These are phyloP conservation scores for Cryomyces minteri DNA, from an alignment of 495 filamentous ascomycete genomes.

Conservation along the genomic window DNA sequence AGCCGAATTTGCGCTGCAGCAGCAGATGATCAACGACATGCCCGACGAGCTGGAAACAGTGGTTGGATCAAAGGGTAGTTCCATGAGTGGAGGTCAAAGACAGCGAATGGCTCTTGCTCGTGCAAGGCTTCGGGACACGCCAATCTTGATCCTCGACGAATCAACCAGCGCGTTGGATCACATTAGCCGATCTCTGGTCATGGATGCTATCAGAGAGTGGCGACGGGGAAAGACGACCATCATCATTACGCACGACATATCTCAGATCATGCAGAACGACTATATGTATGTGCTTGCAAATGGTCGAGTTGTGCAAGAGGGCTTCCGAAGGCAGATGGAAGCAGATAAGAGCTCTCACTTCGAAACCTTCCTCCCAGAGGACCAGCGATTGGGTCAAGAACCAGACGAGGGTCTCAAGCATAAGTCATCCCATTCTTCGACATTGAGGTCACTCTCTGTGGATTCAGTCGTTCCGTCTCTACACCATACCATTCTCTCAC, in stretches of 20 bases:
- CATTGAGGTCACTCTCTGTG: not conserved
- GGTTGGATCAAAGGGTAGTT: conserved; percentile 49
- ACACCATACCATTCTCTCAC: too few relatives aligned
- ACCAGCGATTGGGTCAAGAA: not conserved
- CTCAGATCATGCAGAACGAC: conserved; percentile 55
- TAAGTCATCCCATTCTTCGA: not conserved
- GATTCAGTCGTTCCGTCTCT: not conserved
- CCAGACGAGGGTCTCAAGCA: not conserved
- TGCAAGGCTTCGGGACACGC: conserved; percentile 22
- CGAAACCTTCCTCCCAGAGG: conserved; percentile 9
- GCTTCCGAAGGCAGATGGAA: conserved; percentile 33
- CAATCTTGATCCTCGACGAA: conserved; percentile 26
- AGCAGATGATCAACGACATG: conserved; percentile 49
- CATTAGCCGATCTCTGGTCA: conserved; percentile 18
- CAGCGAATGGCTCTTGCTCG: conserved; percentile 25
- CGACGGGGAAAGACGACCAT: conserved; percentile 23
- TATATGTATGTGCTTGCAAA: conserved; percentile 68
- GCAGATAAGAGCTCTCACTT: conserved; percentile 13
- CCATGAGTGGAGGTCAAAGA: conserved; percentile 67
- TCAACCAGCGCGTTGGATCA: conserved; percentile 26
- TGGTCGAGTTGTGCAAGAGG: conserved; percentile 50
- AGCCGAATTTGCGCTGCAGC: conserved; percentile 47
- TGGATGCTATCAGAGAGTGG: conserved; percentile 22
- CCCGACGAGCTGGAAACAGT: conserved; percentile 57
- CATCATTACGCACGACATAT: conserved; percentile 61